Conservation (phyloP, 2,329 filamentous ascomycete genomes). For the Knufia petricola region DNA sequence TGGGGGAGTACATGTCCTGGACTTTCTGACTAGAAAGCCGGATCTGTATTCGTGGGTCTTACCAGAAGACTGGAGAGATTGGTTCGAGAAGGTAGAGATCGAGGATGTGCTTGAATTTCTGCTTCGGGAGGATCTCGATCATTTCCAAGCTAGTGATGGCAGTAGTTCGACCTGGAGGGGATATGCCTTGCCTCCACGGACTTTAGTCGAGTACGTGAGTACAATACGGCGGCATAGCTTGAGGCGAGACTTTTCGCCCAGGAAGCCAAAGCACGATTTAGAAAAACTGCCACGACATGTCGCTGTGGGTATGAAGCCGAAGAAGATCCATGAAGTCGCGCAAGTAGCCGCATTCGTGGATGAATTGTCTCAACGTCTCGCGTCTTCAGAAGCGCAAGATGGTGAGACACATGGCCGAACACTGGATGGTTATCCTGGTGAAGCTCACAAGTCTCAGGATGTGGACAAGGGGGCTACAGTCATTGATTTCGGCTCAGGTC, state of each 20-base stretch:
- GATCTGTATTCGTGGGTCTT: conserved; percentile 71
- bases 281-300: conserved; percentile 57
- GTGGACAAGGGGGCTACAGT: conserved; percentile 47
- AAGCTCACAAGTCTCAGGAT: too few species aligned
- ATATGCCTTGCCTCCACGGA: conserved; percentile 38
- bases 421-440: neutral
- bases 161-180: conserved; percentile 33
- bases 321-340: conserved; percentile 88
- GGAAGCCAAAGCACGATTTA: neutral
- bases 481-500: conserved; percentile 90
- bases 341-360: conserved; percentile 83
- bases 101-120: conserved; percentile 72
- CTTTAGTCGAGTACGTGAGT: conserved; percentile 61
- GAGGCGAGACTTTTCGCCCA: conserved; percentile 41
- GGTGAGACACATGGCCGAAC: neutral
- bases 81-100: conserved; percentile 61
- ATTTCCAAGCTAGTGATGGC: conserved; percentile 23
- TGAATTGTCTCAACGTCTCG: conserved; percentile 50
- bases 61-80: conserved; percentile 70
- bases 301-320: conserved; percentile 85
- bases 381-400: conserved; percentile 15
- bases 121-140: conserved; percentile 62
- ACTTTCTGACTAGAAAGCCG: conserved; percentile 83
- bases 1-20: conserved; percentile 91
- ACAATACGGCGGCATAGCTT: conserved; percentile 62